Conservation (phyloP, 2,329 filamentous ascomycete genomes). For the Graphium sp. region DNA sequence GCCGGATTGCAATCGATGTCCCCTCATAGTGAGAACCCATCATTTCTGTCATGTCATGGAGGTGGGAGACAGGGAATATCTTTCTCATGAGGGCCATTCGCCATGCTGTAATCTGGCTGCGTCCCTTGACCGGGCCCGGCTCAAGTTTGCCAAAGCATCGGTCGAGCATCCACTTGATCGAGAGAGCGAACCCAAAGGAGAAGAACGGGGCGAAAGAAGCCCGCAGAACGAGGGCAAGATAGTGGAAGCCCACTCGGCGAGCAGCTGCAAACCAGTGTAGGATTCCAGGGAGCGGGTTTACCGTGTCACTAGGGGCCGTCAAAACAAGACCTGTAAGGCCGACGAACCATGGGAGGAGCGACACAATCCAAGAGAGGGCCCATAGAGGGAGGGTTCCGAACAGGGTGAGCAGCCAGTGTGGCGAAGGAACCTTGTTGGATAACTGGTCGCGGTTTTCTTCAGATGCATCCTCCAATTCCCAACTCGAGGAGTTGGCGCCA, state of each 20-base stretch:
- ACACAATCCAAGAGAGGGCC: conserved; percentile 20
- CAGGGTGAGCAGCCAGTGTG: conserved; percentile 25
- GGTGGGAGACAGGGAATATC: conserved; percentile 22
- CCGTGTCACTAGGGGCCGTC: conserved; percentile 13
- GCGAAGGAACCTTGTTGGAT: conserved; percentile 16
- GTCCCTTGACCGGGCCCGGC: conserved; percentile 13
- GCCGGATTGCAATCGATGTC: conserved; percentile 29
- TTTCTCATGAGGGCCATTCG: conserved; percentile 23
- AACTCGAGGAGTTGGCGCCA: conserved; percentile 38
- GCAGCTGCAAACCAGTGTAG: conserved; percentile 30
- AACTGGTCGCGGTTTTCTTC: conserved; percentile 28
- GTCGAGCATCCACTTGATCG: conserved; percentile 23
- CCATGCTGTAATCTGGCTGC: conserved; percentile 22
- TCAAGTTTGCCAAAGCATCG: conserved; percentile 17
- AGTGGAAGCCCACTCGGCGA: conserved; percentile 29
- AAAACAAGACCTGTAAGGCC: conserved; percentile 27
- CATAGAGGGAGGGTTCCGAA: conserved; percentile 24
- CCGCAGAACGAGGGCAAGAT: conserved; percentile 25
- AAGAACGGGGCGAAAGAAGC: conserved; percentile 23
- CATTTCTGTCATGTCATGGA: conserved; percentile 29
- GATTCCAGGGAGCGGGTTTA: conserved; percentile 20
- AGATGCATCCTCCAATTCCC: conserved; percentile 29
- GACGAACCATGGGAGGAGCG: conserved; percentile 25
- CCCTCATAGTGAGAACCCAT: conserved; percentile 38
- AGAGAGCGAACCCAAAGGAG: conserved; percentile 21